Evolutionary conservation across 2,329 filamentous ascomycete species (phyloP).

Genomic region (Simplicillium aogashimaense): DNA sequence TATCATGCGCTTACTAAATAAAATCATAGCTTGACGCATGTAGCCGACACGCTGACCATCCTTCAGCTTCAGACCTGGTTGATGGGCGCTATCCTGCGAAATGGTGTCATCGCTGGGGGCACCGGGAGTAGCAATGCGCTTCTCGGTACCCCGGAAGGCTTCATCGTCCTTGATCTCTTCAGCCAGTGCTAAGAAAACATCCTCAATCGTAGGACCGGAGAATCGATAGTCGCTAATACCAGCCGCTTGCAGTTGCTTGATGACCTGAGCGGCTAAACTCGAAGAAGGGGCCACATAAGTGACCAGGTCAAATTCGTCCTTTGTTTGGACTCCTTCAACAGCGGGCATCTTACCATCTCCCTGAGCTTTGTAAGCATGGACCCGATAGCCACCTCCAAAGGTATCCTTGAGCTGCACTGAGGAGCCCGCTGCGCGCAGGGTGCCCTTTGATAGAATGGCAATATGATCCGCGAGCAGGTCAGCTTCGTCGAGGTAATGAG

Average conservation of each 20-base stretch:
- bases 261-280: constrained; percentile 58
- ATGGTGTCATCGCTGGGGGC: constrained; percentile 8
- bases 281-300: constrained; percentile 66
- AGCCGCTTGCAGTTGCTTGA: constrained; percentile 55
- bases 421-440: constrained; percentile 71
- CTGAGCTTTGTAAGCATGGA: constrained; percentile 58
- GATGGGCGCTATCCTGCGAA: constrained; percentile 11
- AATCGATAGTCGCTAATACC: constrained; percentile 73
- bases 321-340: constrained; percentile 45
- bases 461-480: constrained; percentile 85
- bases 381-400: constrained; percentile 74
- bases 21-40: constrained; percentile 57
- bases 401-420: constrained; percentile 78
- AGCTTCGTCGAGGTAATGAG: constrained; percentile 89
- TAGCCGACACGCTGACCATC: constrained; percentile 63
- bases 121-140: constrained; percentile 11
- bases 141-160: constrained; percentile 15
- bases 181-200: constrained; percentile 80
- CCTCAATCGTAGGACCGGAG: constrained; percentile 82
- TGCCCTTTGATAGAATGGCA: constrained; percentile 76
- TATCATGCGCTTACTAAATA: constrained; percentile 69
- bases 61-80: constrained; percentile 43
- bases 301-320: constrained; percentile 57
- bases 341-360: constrained; percentile 35
- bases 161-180: constrained; percentile 61